phyloP scores from a whole-genome alignment of 179 eudicot species.

The Vitellaria paradoxa region DNA sequence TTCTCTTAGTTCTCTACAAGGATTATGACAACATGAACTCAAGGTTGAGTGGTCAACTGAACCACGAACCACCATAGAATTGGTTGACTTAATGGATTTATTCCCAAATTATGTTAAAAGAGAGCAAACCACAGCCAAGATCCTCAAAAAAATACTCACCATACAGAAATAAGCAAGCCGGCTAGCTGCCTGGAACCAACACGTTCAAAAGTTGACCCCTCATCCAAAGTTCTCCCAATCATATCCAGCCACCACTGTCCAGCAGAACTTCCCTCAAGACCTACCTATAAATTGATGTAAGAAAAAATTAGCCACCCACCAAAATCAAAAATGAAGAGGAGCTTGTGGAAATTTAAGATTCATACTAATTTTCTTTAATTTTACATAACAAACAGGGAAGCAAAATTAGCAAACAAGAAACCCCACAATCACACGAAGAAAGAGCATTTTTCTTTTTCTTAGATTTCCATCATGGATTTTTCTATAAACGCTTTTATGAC shows the following conservation, averaged over 20 bases:
- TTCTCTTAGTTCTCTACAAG: neutral
- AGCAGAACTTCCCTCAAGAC: slow-evolving; percentile 92
- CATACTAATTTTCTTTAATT: slow-evolving; percentile 8
- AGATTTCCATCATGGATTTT: neutral
- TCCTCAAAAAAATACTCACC: slow-evolving; percentile 52
- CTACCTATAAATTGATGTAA: slow-evolving; percentile 46
- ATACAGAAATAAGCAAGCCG: slow-evolving; percentile 83
- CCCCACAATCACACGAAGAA: neutral
- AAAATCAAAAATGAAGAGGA: neutral
- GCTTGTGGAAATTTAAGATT: neutral
- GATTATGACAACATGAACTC: neutral
- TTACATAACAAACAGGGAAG: neutral
- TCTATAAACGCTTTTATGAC: neutral
- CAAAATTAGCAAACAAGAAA: neutral
- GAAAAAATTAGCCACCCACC: neutral
- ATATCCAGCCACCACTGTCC: slow-evolving; percentile 99
- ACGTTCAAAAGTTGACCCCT: slow-evolving; percentile 82
- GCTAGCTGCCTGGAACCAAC: slow-evolving; percentile 98
- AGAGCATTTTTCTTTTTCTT: neutral
- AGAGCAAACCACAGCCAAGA: neutral
- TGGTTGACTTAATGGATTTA: neutral
- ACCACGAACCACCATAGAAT: neutral
- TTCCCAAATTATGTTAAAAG: neutral
- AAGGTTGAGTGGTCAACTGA: neutral
- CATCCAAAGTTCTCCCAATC: slow-evolving; percentile 78